Evolutionary conservation across 768 basidiomycete species (phyloP).

Genomic region (Leccinum longicurvipes): DNA sequence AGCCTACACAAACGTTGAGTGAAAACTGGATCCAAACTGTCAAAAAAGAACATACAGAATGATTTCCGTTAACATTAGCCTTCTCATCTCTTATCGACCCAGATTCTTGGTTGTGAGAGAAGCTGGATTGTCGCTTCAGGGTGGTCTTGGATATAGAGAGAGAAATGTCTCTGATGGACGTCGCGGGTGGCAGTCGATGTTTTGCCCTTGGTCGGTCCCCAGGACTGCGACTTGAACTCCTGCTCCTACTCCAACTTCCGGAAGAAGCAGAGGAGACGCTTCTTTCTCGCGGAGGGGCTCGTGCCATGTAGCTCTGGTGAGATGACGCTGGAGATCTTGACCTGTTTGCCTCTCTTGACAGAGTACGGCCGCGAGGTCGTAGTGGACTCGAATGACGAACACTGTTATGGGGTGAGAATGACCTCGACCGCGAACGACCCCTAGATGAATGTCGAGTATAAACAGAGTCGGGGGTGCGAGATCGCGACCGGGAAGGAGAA

Average conservation of each 20-base stretch:
- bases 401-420: slow-evolving; percentile 55
- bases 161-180: slow-evolving; percentile 36
- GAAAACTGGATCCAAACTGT: background rate
- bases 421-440: slow-evolving; percentile 62
- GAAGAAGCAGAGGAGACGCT: slow-evolving; percentile 56
- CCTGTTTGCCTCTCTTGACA: slow-evolving; percentile 40
- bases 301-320: slow-evolving; percentile 36
- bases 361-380: slow-evolving; percentile 45
- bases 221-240: slow-evolving; percentile 51
- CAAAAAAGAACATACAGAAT: slow-evolving; percentile 24
- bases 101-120: slow-evolving; percentile 19
- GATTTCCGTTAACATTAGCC: slow-evolving; percentile 35
- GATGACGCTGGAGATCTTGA: slow-evolving; percentile 45
- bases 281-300: slow-evolving; percentile 36
- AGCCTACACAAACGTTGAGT: slow-evolving; percentile 18
- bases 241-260: slow-evolving; percentile 53
- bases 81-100: slow-evolving; percentile 36
- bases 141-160: slow-evolving; percentile 32
- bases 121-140: slow-evolving; percentile 20
- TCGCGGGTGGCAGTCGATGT: slow-evolving; percentile 58
- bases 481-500: slow-evolving; percentile 51
- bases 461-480: slow-evolving; percentile 57
- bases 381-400: slow-evolving; percentile 51
- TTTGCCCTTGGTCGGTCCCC: slow-evolving; percentile 49
- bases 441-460: slow-evolving; percentile 62